phyloP scores from a whole-genome alignment of 257 asterid genomes.

The Ajuga chamaepitys region DNA sequence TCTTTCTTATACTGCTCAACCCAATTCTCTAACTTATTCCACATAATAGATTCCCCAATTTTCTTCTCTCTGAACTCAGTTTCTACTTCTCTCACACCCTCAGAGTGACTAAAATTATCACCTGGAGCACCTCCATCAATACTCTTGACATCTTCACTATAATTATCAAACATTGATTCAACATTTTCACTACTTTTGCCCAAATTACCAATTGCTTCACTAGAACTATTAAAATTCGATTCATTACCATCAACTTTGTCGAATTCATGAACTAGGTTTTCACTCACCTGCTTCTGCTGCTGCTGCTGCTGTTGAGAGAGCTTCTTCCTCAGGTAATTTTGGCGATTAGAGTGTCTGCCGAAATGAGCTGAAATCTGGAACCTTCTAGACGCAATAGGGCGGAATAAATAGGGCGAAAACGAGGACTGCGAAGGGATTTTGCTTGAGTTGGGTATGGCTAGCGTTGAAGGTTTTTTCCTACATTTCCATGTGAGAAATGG shows the following conservation, averaged over 20 bases:
- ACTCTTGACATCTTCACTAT: conserved; percentile 11
- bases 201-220: conserved; percentile 11
- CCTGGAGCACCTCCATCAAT: conserved; percentile 16
- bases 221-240: conserved; percentile 5
- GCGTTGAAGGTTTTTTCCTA: conserved; percentile 21
- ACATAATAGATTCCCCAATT: conserved; percentile 47
- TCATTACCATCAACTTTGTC: conserved; percentile 14
- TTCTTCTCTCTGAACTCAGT: conserved; percentile 23
- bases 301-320: conserved; percentile 25
- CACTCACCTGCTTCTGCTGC: conserved; percentile 54
- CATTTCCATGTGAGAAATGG: conserved; percentile 31
- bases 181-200: conserved; percentile 13
- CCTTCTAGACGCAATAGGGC: conserved; percentile 28
- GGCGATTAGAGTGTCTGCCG: conserved; percentile 47
- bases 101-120: conserved; percentile 10
- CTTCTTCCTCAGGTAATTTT: conserved; percentile 66
- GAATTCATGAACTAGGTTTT: conserved; percentile 26
- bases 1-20: conserved; percentile 76
- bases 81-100: conserved; percentile 16
- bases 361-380: conserved; percentile 56
- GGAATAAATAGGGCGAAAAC: conserved; percentile 20
- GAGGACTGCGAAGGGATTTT: conserved; percentile 19
- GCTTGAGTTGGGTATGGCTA: conserved; percentile 21
- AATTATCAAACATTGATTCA: conserved; percentile 14
- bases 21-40: conserved; percentile 77